phyloP scores from a whole-genome alignment of 2,329 filamentous ascomycete genomes.

The Aspergillus novofumigatus region DNA sequence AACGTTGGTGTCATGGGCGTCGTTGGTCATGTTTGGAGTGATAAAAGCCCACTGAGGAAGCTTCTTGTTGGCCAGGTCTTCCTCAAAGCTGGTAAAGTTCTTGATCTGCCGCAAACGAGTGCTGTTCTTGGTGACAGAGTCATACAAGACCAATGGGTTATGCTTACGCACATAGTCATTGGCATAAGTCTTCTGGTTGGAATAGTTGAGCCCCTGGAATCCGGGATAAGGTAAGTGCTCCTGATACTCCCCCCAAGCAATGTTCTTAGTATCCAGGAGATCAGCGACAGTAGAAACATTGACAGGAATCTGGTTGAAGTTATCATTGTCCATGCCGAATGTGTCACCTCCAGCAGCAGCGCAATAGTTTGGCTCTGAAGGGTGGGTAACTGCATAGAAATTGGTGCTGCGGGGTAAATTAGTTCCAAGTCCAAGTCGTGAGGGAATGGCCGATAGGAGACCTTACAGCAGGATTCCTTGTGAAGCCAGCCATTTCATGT shows the following conservation, averaged over 20 bases:
- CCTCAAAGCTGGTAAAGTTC: conserved; percentile 66
- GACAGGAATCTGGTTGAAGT: conserved; percentile 53
- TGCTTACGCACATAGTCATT: conserved; percentile 84
- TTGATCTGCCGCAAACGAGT: conserved; percentile 66
- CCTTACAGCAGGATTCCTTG: conserved; percentile 62
- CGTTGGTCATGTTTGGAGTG: conserved; percentile 55
- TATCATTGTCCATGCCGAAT: conserved; percentile 68
- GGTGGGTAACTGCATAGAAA: conserved; percentile 63
- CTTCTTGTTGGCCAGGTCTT: conserved; percentile 58
- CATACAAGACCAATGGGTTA: conserved; percentile 63
- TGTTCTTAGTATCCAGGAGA: conserved; percentile 60
- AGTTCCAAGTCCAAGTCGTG: not conserved
- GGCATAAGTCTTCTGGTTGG: conserved; percentile 54
- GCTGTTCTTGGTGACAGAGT: conserved; percentile 56
- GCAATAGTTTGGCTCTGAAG: conserved; percentile 73
- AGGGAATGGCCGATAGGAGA: conserved; percentile 54
- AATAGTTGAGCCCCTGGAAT: conserved; percentile 62
- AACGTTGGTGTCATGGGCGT: conserved; percentile 71
- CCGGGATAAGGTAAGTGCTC: conserved; percentile 74
- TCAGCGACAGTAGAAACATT: conserved; percentile 67
- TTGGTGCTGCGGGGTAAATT: conserved; percentile 47
- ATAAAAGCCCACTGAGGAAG: conserved; percentile 66
- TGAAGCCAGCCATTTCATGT: conserved; percentile 26
- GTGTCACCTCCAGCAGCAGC: conserved; percentile 66
- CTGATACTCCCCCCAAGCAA: conserved; percentile 70